phyloP scores from a whole-genome alignment of 176 grass and related monocot species.

The Juncus effusus region DNA sequence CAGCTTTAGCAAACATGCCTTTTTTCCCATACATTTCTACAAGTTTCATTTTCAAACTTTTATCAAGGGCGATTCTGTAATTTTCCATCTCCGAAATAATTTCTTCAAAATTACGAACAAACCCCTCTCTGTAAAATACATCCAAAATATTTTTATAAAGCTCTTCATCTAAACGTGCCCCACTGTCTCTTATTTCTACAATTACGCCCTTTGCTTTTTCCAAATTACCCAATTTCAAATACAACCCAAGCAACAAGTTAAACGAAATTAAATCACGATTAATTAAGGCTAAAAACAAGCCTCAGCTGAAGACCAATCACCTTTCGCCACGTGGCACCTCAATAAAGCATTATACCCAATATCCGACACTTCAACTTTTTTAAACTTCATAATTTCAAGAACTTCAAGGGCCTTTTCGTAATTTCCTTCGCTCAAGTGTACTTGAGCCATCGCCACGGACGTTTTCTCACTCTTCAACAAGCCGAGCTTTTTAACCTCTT shows the following conservation, averaged over 20 bases:
- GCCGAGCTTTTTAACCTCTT: constrained; percentile 50
- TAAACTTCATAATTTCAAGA: constrained; percentile 50
- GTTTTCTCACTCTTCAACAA: constrained; percentile 68
- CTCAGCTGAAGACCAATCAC: constrained; percentile 66
- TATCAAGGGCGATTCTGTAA: constrained; percentile 33
- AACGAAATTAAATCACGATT: constrained; percentile 51
- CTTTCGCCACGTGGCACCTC: constrained; percentile 53
- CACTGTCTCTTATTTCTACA: constrained; percentile 41
- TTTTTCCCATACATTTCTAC: constrained; percentile 56
- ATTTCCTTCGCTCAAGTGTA: constrained; percentile 52
- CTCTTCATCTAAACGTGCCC: constrained; percentile 44
- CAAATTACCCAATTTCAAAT: constrained; percentile 53
- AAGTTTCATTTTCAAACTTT: constrained; percentile 36
- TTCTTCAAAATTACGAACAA: constrained; percentile 43
- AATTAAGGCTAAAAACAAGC: constrained; percentile 48
- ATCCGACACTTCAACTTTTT: constrained; percentile 51
- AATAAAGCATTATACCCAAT: constrained; percentile 62
- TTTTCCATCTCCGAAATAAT: constrained; percentile 53
- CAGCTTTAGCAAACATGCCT: constrained; percentile 39
- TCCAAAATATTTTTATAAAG: constrained; percentile 72
- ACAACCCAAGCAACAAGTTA: constrained; percentile 63
- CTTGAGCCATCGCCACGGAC: constrained; percentile 87
- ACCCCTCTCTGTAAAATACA: constrained; percentile 60
- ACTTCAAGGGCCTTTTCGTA: constrained; percentile 56
- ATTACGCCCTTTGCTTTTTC: constrained; percentile 64